Percentiles rank a stretch among this genome's conserved stretches.
phyloP scores from a whole-genome alignment of 192 early-diverging fungal genomes.

The Podila horticola region DNA sequence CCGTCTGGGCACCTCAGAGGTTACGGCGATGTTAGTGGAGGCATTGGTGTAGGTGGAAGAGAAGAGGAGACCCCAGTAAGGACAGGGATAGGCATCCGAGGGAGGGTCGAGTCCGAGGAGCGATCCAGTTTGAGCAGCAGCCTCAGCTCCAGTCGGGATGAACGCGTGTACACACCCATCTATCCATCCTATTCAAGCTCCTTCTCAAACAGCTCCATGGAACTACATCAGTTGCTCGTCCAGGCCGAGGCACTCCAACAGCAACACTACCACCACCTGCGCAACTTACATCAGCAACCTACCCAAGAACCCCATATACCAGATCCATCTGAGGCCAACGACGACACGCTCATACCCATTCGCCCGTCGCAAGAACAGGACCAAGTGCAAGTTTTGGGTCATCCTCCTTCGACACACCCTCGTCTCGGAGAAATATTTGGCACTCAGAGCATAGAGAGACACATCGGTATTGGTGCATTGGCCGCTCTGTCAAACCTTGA shows the following conservation, averaged over 20 bases:
- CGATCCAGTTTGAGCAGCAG: slow-evolving; percentile 20
- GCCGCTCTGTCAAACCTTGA: too few relatives aligned
- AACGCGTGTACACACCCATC: slow-evolving; percentile 36
- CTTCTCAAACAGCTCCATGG: slow-evolving; percentile 42
- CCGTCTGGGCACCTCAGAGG: too few relatives aligned
- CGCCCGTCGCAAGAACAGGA: not conserved
- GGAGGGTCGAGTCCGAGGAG: slow-evolving; percentile 5
- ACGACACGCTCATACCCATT: not conserved
- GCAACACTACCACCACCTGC: slow-evolving; percentile 11
- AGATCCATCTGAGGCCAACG: not conserved
- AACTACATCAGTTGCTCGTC: slow-evolving; percentile 33
- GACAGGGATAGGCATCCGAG: too few relatives aligned
- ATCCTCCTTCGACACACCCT: not conserved
- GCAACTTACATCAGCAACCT: slow-evolving; percentile 4
- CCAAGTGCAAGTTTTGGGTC: not conserved
- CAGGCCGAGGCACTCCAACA: slow-evolving; percentile 32
- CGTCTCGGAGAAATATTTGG: too few relatives aligned
- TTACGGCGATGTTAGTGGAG: too few relatives aligned
- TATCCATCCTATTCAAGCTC: slow-evolving; percentile 49
- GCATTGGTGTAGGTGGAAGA: too few relatives aligned
- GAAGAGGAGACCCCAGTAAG: too few relatives aligned
- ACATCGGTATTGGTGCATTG: too few relatives aligned
- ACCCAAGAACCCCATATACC: not conserved
- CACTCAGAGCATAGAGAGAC: too few relatives aligned
- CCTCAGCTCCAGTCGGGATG: slow-evolving; percentile 41